Base-by-base conservation (phyloP, 2,329 filamentous ascomycete genomes). In the Pseudogymnoascus sp. region DNA sequence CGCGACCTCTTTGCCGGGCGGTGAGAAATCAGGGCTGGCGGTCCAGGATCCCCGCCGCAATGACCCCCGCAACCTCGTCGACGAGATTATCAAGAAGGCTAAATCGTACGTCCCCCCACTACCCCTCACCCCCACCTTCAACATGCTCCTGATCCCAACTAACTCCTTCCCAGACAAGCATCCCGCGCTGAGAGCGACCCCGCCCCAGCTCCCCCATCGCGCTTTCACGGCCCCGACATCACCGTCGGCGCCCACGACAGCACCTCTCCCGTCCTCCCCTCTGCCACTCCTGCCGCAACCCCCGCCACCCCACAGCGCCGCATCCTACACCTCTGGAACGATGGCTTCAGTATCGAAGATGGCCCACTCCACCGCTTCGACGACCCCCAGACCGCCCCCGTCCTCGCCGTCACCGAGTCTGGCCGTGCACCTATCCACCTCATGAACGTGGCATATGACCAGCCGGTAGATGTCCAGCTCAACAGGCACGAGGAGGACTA, bases 281-380 rank as follows among this genome's bases (percentile, higher is more conserved):
- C n/a, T 65, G 68, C 35, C 40, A 58, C 65, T 60, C 67, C 65
- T 68, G 70, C 37, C 73, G 72, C 60, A 72, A 63, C 70, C 70
- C 55, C 71, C 69, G 61, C 75, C 73, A 77, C 81, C 35, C 81
- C 83, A 4, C 85, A 89, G 65, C 84, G 85, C 60, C 86, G 90
- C 60, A 83, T 85, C 9, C 80, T 96, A 61, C 90, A 93, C 70
- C 81, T 95, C 49, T 96, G 91, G 91, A 82, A 83, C 43, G 88
- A 96, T 71, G 91, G 91, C 12, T 93, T 95, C 77, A 93, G 89
- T 67, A 86, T 96, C 65, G 90, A 93, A 64, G 89, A 95, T 70
- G 91, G 91, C 28, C 83, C 87, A 55, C 83, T 95, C 38, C 87
- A 84, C 72, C 85, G 89, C 62, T 93, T 90, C 71, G 88, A 93